phyloP scores from a whole-genome alignment of 352 stramenopile genomes.

The Phytophthora parvispora region DNA sequence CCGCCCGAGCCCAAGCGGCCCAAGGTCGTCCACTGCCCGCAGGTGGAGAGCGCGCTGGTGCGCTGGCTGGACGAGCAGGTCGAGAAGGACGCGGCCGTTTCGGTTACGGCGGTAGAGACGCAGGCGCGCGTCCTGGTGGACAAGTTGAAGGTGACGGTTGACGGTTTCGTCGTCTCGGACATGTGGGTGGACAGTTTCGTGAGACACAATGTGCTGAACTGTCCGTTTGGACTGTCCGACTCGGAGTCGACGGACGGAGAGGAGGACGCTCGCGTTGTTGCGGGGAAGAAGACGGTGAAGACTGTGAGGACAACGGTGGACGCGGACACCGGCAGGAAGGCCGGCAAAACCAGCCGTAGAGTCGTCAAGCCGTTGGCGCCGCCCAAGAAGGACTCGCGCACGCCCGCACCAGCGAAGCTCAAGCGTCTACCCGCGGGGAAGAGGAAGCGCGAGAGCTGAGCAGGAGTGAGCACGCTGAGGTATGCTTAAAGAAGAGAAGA shows the following conservation, averaged over 20 bases:
- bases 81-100: slow-evolving; percentile 30
- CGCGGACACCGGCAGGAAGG: not conserved
- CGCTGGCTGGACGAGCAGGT: slow-evolving; percentile 62
- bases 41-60: slow-evolving; percentile 69
- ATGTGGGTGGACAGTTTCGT: slow-evolving; percentile 42
- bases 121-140: slow-evolving; percentile 24
- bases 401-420: not conserved
- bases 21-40: slow-evolving; percentile 68
- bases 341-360: slow-evolving; percentile 22
- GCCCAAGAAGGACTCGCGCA: slow-evolving; percentile 15
- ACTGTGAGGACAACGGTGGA: not conserved
- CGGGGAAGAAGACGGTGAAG: slow-evolving; percentile 3
- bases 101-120: slow-evolving; percentile 10
- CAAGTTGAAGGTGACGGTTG: slow-evolving; percentile 11
- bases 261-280: not conserved
- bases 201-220: slow-evolving; percentile 33
- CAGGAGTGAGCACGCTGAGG: not conserved
- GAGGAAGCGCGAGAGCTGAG: slow-evolving; percentile 24
- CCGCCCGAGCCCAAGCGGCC: slow-evolving; percentile 26
- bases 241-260: slow-evolving; percentile 27
- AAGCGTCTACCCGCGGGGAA: slow-evolving; percentile 12
- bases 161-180: slow-evolving; percentile 38
- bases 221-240: slow-evolving; percentile 34
- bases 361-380: slow-evolving; percentile 7
- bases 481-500: not conserved